A percentile compares a stretch with the other conserved stretches of the same genome.
Evolutionary conservation across 2,329 filamentous ascomycete genomes (phyloP).

Genomic region (Fusarium brachygibbosum): DNA sequence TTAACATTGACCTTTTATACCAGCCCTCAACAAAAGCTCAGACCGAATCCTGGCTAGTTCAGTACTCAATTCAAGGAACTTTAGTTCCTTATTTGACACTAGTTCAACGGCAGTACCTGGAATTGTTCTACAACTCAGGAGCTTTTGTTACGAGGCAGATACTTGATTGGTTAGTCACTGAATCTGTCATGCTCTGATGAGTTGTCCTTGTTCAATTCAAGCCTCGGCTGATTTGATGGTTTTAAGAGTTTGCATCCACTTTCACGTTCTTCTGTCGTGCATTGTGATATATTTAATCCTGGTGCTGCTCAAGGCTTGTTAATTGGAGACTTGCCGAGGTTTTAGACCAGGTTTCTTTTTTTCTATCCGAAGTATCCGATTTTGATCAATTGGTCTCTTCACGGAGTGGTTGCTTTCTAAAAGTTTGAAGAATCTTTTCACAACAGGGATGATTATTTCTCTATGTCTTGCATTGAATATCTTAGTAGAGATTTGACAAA

Average conservation of each 20-base stretch:
- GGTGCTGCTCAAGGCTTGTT: slow-evolving; percentile 17
- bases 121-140: slow-evolving; percentile 16
- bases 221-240: slow-evolving; percentile 12
- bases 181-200: neutral
- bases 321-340: slow-evolving; percentile 10
- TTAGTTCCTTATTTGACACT: slow-evolving; percentile 1
- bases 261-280: slow-evolving; percentile 8
- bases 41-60: slow-evolving; percentile 21
- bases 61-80: slow-evolving; percentile 31
- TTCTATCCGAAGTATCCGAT: slow-evolving; percentile 1
- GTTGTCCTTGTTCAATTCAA: neutral
- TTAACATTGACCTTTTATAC: no score
- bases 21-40: no score
- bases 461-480: no score
- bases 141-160: slow-evolving; percentile 8
- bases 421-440: no score
- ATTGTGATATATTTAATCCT: neutral
- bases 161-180: neutral
- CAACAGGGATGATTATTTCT: no score
- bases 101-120: slow-evolving; percentile 33
- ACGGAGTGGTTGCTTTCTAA: no score
- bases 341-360: neutral
- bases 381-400: neutral
- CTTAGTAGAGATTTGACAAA: no score
- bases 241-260: slow-evolving; percentile 6